Evolutionary conservation across 2,329 filamentous ascomycete genomes (phyloP).

Genomic region (Cladosporium sp.): DNA sequence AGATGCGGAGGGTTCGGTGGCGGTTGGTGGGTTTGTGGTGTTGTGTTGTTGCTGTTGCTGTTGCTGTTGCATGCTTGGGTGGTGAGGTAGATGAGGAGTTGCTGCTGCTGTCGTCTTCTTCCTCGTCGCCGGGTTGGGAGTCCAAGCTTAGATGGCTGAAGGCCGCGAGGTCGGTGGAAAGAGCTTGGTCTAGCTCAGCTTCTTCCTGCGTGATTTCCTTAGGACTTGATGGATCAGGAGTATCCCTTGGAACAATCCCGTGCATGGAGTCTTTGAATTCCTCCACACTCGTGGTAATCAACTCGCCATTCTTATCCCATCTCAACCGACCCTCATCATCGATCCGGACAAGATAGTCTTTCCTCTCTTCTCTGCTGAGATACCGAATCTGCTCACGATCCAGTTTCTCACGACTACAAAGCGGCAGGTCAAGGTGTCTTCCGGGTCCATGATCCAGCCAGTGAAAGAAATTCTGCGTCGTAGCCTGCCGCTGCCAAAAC

Average conservation of each 20-base stretch:
- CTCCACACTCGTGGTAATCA: constrained; percentile 68
- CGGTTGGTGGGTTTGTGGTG: constrained; percentile 39
- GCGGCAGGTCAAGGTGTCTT: constrained; percentile 59
- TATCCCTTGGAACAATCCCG: constrained; percentile 46
- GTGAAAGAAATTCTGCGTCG: constrained; percentile 83
- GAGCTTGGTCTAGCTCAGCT: constrained; percentile 4
- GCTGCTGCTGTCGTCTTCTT: constrained; percentile 9
- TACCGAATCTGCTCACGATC: constrained; percentile 79
- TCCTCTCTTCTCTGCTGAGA: constrained; percentile 73
- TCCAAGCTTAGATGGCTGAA: constrained; percentile 8
- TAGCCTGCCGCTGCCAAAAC: constrained; percentile 71
- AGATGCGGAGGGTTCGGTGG: constrained; percentile 59
- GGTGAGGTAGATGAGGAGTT: background rate
- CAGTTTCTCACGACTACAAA: constrained; percentile 67
- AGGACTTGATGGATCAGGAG: constrained; percentile 34
- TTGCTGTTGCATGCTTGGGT: constrained; percentile 21
- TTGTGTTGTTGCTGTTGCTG: constrained; percentile 50
- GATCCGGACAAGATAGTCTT: constrained; percentile 73
- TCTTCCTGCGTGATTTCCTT: constrained; percentile 13
- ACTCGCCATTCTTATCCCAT: constrained; percentile 77
- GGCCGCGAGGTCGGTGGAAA: background rate
- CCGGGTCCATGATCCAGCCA: constrained; percentile 84
- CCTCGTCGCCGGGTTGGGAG: constrained; percentile 1
- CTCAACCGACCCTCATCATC: constrained; percentile 68
- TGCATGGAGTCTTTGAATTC: constrained; percentile 73